A percentile compares a stretch with the other conserved stretches of the same genome.
Conservation (phyloP, 2,329 filamentous ascomycete species). For the Neophaeococcomyces aloes region DNA sequence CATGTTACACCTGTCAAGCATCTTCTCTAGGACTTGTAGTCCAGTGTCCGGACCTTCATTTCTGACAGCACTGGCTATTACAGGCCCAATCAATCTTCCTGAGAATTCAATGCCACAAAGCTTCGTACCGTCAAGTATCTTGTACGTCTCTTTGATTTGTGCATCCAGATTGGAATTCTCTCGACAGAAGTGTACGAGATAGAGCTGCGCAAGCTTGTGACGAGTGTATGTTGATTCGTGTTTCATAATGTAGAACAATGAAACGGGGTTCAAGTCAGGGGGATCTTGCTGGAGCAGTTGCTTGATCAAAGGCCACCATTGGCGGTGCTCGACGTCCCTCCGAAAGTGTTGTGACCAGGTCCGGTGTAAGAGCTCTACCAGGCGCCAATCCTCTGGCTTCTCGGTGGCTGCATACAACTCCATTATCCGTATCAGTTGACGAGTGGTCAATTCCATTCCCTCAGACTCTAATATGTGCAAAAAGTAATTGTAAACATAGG, state of each 20-base stretch:
- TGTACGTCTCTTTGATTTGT: too few species aligned
- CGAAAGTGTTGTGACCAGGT: neutral
- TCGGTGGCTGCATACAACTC: too few species aligned
- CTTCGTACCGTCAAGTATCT: too few species aligned
- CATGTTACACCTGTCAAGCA: neutral
- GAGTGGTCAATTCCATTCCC: too few species aligned
- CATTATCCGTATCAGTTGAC: too few species aligned
- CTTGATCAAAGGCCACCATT: neutral
- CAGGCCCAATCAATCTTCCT: too few species aligned
- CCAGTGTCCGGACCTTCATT: neutral
- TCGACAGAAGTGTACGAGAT: constrained; percentile 1
- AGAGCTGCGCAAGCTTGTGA: neutral
- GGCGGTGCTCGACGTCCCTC: neutral
- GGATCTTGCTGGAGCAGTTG: neutral
- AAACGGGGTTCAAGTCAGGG: neutral
- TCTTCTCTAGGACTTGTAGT: neutral
- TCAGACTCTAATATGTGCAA: too few species aligned
- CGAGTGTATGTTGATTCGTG: neutral
- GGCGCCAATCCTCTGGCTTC: too few species aligned
- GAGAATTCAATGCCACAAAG: too few species aligned
- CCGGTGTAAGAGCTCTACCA: neutral
- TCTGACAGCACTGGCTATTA: too few species aligned
- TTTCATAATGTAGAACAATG: neutral
- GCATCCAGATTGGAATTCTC: too few species aligned
- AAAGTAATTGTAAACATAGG: too few species aligned